Evolutionary conservation across 306 rosid genomes (phyloP).

Genomic region (Albizia julibrissin): DNA sequence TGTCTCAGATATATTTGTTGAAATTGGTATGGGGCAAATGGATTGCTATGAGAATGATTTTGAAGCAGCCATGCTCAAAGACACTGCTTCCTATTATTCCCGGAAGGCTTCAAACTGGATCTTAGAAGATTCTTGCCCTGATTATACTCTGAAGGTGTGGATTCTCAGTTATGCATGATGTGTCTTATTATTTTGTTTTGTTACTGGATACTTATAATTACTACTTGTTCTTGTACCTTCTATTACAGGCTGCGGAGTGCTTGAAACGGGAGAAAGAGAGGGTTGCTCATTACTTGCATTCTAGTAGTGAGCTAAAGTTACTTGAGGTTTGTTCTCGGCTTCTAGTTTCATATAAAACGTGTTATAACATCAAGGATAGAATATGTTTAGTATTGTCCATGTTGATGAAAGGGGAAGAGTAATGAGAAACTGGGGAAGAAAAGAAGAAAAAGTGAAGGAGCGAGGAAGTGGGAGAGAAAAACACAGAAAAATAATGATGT

Average conservation of each 20-base stretch:
- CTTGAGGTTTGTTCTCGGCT: conserved; percentile 48
- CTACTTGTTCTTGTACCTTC: conserved; percentile 14
- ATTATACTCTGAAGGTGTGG: conserved; percentile 69
- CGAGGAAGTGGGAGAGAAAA: not conserved
- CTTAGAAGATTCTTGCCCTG: conserved; percentile 78
- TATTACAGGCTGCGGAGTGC: conserved; percentile 58
- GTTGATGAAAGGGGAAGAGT: not conserved
- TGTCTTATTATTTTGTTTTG: conserved; percentile 3
- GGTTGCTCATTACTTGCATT: conserved; percentile 61
- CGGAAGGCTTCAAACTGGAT: conserved; percentile 93
- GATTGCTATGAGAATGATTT: conserved; percentile 75
- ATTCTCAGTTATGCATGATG: conserved; percentile 14
- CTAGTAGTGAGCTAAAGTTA: conserved; percentile 58
- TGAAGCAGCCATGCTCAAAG: conserved; percentile 72
- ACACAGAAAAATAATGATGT: not conserved
- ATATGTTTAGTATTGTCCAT: not conserved
- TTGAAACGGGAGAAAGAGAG: conserved; percentile 63
- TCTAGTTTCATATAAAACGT: not conserved
- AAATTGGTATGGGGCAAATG: conserved; percentile 94
- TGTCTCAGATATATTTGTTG: conserved; percentile 87
- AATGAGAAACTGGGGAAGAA: not conserved
- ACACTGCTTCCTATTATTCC: conserved; percentile 74
- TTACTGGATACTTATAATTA: conserved; percentile 2
- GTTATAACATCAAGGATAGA: not conserved
- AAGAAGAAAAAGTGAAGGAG: not conserved